Conservation (phyloP, 2,329 filamentous ascomycete genomes). For the Huntiella abstrusa region DNA sequence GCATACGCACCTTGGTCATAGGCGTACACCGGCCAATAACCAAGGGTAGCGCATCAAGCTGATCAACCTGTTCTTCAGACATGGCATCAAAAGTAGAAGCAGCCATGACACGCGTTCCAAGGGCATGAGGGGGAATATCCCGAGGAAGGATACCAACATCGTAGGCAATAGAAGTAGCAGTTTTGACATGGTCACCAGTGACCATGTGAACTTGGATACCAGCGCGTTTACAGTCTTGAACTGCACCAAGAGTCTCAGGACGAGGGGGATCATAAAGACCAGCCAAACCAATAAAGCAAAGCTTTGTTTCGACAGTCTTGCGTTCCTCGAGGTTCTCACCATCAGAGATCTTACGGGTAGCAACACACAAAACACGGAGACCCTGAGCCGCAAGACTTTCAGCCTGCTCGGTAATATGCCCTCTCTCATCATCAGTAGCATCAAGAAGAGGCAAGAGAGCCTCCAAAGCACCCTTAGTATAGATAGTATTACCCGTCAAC, state of each 20-base stretch:
- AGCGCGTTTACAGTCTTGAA: conserved; percentile 37
- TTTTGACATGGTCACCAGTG: conserved; percentile 50
- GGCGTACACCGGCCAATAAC: conserved; percentile 54
- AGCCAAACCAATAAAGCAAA: conserved; percentile 50
- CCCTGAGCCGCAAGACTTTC: conserved; percentile 42
- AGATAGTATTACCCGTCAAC: conserved; percentile 24
- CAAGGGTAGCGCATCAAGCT: conserved; percentile 39
- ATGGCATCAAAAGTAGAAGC: conserved; percentile 44
- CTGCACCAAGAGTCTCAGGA: conserved; percentile 42
- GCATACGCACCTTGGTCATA: conserved; percentile 55
- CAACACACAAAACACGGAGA: conserved; percentile 50
- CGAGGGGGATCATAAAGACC: conserved; percentile 58
- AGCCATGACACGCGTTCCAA: conserved; percentile 35
- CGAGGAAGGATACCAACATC: conserved; percentile 41
- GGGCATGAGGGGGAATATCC: conserved; percentile 20
- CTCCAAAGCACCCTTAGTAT: conserved; percentile 40
- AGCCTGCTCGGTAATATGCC: conserved; percentile 27
- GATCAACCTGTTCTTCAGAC: conserved; percentile 42
- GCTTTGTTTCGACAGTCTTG: conserved; percentile 31
- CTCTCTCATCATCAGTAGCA: conserved; percentile 27
- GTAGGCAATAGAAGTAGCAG: conserved; percentile 44
- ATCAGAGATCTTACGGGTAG: conserved; percentile 26
- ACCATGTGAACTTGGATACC: conserved; percentile 52
- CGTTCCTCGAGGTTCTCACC: conserved; percentile 27
- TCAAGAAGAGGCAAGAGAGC: conserved; percentile 33